These are phyloP conservation scores for Closterium sp. DNA, from an alignment of 139 green algal genomes.

Conservation along the genomic window DNA sequence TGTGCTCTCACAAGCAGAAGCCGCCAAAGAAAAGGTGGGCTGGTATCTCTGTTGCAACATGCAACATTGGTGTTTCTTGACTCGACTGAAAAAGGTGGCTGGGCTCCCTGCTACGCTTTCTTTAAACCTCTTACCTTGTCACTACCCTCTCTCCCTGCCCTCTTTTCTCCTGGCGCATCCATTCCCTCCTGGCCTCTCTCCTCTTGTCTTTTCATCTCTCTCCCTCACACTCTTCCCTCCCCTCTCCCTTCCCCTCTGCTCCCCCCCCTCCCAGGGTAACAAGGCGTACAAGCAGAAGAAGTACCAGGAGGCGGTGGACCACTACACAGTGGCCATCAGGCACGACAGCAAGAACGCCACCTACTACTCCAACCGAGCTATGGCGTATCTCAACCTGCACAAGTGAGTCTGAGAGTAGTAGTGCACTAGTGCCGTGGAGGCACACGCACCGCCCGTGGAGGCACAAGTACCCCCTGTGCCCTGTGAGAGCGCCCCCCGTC, in stretches of 20 bases:
- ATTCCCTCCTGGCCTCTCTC: too few species aligned
- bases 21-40: neutral
- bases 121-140: too few species aligned
- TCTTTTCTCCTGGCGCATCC: too few species aligned
- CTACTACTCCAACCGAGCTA: constrained; percentile 57
- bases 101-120: too few species aligned
- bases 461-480: neutral
- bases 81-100: too few species aligned
- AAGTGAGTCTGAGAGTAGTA: constrained; percentile 43
- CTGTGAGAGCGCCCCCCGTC: neutral
- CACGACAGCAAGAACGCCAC: constrained; percentile 17
- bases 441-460: neutral
- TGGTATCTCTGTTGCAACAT: too few species aligned
- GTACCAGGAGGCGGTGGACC: constrained; percentile 14
- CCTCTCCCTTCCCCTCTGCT: neutral
- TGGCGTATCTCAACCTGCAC: constrained; percentile 59
- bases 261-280: constrained; percentile 34
- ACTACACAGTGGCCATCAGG: constrained; percentile 34
- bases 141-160: too few species aligned
- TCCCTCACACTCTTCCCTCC: neutral
- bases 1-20: neutral
- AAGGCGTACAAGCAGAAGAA: constrained; percentile 34
- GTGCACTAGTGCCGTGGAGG: too few species aligned
- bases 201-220: neutral
- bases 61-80: too few species aligned